Percentiles rank a stretch among this genome's conserved stretches.
These are phyloP conservation scores for Kodamaea kaohsiungensis DNA, from an alignment of 805 yeast genomes.

Conservation along the genomic window DNA sequence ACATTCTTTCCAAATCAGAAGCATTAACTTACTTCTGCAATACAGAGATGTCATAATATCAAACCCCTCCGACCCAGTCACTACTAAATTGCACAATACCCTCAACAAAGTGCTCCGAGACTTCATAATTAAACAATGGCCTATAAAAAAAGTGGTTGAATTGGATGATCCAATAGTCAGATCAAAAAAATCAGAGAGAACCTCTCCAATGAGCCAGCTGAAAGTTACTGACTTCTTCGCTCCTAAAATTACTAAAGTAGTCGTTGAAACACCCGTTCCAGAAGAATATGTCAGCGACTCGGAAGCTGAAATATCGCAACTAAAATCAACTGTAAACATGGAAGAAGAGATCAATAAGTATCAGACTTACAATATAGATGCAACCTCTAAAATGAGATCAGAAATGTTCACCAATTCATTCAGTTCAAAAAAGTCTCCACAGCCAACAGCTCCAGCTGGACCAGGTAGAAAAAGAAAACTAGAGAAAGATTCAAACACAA, in stretches of 20 bases:
- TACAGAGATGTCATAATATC: constrained; percentile 12
- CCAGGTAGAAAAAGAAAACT: not conserved
- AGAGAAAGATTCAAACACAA: not conserved
- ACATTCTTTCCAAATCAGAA: constrained; percentile 22
- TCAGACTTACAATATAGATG: constrained; percentile 15
- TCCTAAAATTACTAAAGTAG: not conserved
- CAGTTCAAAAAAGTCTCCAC: constrained; percentile 2
- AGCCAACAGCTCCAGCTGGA: not conserved
- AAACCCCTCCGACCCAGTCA: constrained; percentile 1
- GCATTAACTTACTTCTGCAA: constrained; percentile 14
- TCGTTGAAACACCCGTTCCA: not conserved
- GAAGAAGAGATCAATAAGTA: constrained; percentile 22
- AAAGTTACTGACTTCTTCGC: constrained; percentile 13
- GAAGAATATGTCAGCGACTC: constrained; percentile 26
- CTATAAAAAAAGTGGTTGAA: constrained; percentile 4
- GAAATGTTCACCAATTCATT: not conserved
- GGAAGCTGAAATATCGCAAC: constrained; percentile 16
- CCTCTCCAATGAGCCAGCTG: constrained; percentile 12
- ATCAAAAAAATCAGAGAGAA: not conserved
- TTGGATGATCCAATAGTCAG: constrained; percentile 10
- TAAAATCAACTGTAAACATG: constrained; percentile 13
- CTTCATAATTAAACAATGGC: constrained; percentile 12
- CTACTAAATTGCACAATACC: constrained; percentile 3
- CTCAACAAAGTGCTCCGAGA: constrained; percentile 11
- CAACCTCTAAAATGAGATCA: not conserved